Conservation (phyloP, 2,329 filamentous ascomycete genomes). For the Chaetomium sp. region DNA sequence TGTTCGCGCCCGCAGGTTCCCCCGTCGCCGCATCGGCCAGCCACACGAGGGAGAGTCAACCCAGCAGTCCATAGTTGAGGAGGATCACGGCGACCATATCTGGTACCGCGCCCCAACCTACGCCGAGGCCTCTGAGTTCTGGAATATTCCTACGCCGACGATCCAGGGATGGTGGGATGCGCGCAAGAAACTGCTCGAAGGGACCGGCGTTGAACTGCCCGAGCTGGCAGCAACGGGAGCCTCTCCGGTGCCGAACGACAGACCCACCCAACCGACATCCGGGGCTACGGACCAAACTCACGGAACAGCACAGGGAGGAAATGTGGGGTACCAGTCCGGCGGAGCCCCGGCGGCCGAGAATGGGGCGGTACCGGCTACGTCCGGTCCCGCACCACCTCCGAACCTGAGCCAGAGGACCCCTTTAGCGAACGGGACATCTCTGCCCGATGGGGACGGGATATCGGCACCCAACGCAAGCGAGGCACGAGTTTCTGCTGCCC, state of each 20-base stretch:
- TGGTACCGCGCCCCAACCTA: slow-evolving; percentile 33
- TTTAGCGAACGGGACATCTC: background rate
- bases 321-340: background rate
- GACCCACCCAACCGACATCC: background rate
- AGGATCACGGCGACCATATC: slow-evolving; percentile 28
- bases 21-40: slow-evolving; percentile 31
- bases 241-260: background rate
- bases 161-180: slow-evolving; percentile 33
- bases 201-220: slow-evolving; percentile 30
- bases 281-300: background rate
- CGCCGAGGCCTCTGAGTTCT: slow-evolving; percentile 29
- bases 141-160: slow-evolving; percentile 30
- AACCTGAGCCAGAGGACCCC: background rate
- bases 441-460: background rate
- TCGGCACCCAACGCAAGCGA: slow-evolving; percentile 3
- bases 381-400: slow-evolving; percentile 14
- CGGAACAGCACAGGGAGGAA: background rate
- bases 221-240: slow-evolving; percentile 4
- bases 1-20: slow-evolving; percentile 9
- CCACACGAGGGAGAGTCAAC: slow-evolving; percentile 28
- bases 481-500: slow-evolving; percentile 13
- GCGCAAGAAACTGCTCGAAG: slow-evolving; percentile 31
- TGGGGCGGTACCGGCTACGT: background rate
- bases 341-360: background rate
- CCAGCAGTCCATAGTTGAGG: slow-evolving; percentile 25